Percentiles rank a stretch among this genome's conserved stretches.
phyloP scores from a whole-genome alignment of 805 yeast genomes.

The Yamadazyma nakazawae region DNA sequence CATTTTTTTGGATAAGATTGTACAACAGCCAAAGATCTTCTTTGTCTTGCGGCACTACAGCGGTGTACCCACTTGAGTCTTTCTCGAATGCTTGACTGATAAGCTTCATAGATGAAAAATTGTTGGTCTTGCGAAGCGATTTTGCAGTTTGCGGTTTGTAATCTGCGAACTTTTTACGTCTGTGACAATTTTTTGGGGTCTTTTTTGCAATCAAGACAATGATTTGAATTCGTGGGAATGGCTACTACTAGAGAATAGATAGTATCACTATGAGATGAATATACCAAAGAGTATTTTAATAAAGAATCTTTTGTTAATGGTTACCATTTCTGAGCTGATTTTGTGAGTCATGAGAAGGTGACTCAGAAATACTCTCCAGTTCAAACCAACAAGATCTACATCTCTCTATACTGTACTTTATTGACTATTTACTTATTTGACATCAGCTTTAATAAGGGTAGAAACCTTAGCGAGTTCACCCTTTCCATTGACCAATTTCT shows the following conservation, averaged over 20 bases:
- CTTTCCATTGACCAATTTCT: conserved; percentile 69
- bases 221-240: too few relatives aligned
- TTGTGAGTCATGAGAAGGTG: too few relatives aligned
- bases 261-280: too few relatives aligned
- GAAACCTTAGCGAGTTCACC: conserved; percentile 78
- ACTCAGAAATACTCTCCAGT: too few relatives aligned
- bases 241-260: too few relatives aligned
- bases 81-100: conserved; percentile 35
- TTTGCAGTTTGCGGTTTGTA: neutral
- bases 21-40: conserved; percentile 90
- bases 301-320: too few relatives aligned
- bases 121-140: neutral
- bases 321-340: too few relatives aligned
- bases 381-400: neutral
- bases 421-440: conserved; percentile 23
- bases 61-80: conserved; percentile 19
- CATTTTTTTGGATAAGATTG: conserved; percentile 74
- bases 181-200: too few relatives aligned
- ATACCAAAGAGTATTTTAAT: too few relatives aligned
- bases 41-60: conserved; percentile 77
- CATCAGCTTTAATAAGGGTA: conserved; percentile 71
- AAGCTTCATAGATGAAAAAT: conserved; percentile 44
- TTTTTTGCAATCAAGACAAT: too few relatives aligned
- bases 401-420: neutral
- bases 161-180: neutral